Evolutionary conservation across 1,139 yeast species (phyloP), one percentile per base, ranked within the genome.

Genomic region (Candida sanyaensis): DNA sequence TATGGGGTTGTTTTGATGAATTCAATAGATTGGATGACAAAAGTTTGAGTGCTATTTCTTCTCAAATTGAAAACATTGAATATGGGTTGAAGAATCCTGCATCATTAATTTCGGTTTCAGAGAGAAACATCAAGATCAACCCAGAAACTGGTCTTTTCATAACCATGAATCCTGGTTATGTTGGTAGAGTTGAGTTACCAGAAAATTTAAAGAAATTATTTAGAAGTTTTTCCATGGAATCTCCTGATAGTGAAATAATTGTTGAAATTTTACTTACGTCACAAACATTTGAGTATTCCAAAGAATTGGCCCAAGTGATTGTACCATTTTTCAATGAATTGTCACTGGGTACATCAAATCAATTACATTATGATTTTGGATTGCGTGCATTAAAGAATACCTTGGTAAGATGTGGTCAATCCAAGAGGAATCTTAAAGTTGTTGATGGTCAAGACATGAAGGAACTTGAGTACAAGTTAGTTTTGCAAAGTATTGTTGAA

Each of bases 1-100:
- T 91, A 1, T 92, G 97, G 97, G 96, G 93, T 4, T 92, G 98
- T 63, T 93, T 93, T 67, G 99, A 93, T 64, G 99, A 93, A 63
- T 92, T 93, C 60, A 93, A 93, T 61, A 76, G 99, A 55, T 75
- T 93, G 42, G 85, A 85, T 43, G 82, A 80, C 50, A 77, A 76
- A 12, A 86, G 85, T 49, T 68, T 93, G 44, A 89, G 97, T 66
- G 93, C 97, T 0, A 86, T 91, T 0, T 86, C 97, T 0, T 83
- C 95, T 0, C 92, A 86, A 58, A 78, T 93, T 37, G 96, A 88
- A 57, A 72, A 69, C 13, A 88, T 91, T 38, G 95, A 90, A 57
- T 56, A 65, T 6, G 84, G 85, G 0, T 61, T 86, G 41, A 58
- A 57, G 12, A 39, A 59, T 8, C 41, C 54, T 1, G 56, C 57